Conservation (phyloP, 345 rosid species). For the Excoecaria agallocha region DNA sequence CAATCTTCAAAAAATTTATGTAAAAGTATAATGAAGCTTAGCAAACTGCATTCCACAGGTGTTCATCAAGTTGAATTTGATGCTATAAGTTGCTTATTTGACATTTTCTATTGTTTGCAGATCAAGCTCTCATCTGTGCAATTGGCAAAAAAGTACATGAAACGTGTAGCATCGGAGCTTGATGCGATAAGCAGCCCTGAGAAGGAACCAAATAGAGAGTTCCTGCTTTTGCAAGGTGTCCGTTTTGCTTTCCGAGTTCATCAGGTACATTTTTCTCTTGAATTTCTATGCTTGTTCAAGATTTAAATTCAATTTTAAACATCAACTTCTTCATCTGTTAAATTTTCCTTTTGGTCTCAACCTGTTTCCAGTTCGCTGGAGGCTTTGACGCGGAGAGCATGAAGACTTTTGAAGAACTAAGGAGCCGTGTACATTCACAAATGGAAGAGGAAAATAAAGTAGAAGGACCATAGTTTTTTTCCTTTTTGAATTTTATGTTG, state of each 20-base stretch:
- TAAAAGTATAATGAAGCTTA: too few species aligned
- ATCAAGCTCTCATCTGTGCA: slow-evolving; percentile 96
- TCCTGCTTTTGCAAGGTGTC: slow-evolving; percentile 87
- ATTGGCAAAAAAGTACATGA: slow-evolving; percentile 92
- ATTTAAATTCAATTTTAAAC: background rate
- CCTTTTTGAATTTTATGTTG: slow-evolving; percentile 14
- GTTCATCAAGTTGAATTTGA: too few species aligned
- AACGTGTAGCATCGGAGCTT: slow-evolving; percentile 83
- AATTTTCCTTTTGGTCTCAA: slow-evolving; percentile 4
- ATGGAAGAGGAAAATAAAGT: slow-evolving; percentile 41
- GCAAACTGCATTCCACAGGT: background rate
- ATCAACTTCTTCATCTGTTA: background rate
- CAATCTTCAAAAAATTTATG: too few species aligned
- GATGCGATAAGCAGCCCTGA: slow-evolving; percentile 73
- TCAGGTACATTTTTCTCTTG: slow-evolving; percentile 51
- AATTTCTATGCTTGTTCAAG: background rate
- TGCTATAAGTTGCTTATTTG: too few species aligned
- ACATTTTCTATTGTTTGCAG: slow-evolving; percentile 36
- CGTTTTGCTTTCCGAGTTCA: slow-evolving; percentile 97
- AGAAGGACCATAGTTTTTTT: slow-evolving; percentile 18
- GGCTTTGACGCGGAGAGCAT: slow-evolving; percentile 98
- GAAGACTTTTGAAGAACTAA: slow-evolving; percentile 93
- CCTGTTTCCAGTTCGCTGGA: slow-evolving; percentile 76
- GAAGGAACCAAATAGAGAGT: slow-evolving; percentile 91
- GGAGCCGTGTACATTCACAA: slow-evolving; percentile 63